Percentiles rank a stretch among this genome's conserved stretches.
Evolutionary conservation across 768 basidiomycete genomes (phyloP).

Genomic region (Tricholoma matsutake): DNA sequence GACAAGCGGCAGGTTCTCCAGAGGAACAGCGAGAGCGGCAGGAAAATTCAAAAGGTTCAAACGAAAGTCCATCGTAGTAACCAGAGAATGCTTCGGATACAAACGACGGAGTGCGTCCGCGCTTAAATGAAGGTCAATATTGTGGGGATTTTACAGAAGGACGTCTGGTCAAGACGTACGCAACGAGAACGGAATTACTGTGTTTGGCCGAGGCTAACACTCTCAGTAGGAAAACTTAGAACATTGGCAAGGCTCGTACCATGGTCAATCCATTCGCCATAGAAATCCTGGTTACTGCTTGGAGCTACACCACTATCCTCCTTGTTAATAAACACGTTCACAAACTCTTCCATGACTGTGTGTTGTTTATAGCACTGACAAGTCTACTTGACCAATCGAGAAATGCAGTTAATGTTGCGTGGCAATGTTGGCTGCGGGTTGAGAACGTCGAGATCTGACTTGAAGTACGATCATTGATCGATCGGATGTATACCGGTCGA

Average conservation of each 20-base stretch:
- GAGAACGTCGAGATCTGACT: no score
- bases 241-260: constrained; percentile 28
- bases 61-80: constrained; percentile 45
- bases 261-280: constrained; percentile 50
- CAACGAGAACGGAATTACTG: constrained; percentile 40
- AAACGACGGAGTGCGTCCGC: constrained; percentile 49
- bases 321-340: constrained; percentile 17
- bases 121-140: constrained; percentile 22
- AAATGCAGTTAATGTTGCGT: no score
- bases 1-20: constrained; percentile 49
- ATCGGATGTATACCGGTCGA: no score
- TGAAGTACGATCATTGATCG: no score
- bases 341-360: constrained; percentile 10
- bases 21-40: constrained; percentile 38
- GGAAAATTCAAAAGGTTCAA: constrained; percentile 53
- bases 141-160: not conserved
- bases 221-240: not conserved
- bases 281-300: constrained; percentile 37
- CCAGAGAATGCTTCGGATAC: constrained; percentile 61
- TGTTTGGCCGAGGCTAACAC: constrained; percentile 52
- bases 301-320: constrained; percentile 7
- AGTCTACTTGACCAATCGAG: not conserved
- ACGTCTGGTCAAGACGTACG: constrained; percentile 30
- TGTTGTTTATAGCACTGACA: no score
- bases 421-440: no score